Evolutionary conservation across 1,139 yeast species (phyloP), one percentile per base, ranked within the genome.

Genomic region (Sugiyamaella grinbergsii): DNA sequence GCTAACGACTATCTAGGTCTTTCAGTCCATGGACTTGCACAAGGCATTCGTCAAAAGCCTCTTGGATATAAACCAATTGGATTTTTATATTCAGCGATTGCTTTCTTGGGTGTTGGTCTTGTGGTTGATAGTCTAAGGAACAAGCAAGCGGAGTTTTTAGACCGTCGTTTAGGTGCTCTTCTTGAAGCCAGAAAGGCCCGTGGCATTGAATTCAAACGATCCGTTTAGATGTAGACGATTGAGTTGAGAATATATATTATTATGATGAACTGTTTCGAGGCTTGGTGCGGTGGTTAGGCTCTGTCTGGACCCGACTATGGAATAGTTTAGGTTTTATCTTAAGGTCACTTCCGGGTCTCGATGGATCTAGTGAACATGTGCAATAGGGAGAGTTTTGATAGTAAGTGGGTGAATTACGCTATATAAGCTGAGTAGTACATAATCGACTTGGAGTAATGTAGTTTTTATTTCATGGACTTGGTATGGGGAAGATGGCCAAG

Each of bases 31-130:
- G 71, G 67, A 40, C 60, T 68, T 24, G 70, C 72, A 22, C 67
- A 67, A 54, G 71, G 71, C 38, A 55, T 68, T 46, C 69, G 70
- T 42, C 66, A 65, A 52, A 67, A 67, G 58, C 71, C 71, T 7
- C 58, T 68, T 36, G 60, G 65, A 46, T 64, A 66, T 61, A 63
- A 64, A 55, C 72, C 72, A 11, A 42, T 58, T 34, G 71, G 71
- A 18, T 68, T 63, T 57, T 54, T 61, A 47, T 53, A 60, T 48
- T 66, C 68, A 16, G 69, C 66, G 16, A 60, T 62, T 16, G 68
- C 62, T 22, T 69, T 68, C 52, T 61, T 67, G 36, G 71, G 68
- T 34, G 57, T 68, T 19, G 71, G 71, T 15, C 48, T 59, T 47
- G 58, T 59, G 20, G 63, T 64, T 24, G 68, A 66, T 50, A 54